These are phyloP conservation scores for Amphicarpaea edgeworthii DNA, from an alignment of 306 rosid genomes.

Conservation along the genomic window DNA sequence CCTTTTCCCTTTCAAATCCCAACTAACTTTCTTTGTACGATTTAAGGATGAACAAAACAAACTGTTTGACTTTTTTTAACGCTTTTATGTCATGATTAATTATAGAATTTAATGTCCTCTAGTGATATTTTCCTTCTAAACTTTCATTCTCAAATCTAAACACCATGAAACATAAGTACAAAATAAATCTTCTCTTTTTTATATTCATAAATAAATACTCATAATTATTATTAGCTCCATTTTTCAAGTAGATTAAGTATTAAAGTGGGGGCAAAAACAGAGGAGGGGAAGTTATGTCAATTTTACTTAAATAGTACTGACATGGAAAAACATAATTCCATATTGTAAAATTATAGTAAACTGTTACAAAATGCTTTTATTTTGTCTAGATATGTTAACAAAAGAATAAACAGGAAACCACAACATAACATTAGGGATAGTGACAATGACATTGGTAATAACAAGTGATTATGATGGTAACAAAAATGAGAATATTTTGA, in stretches of 20 bases:
- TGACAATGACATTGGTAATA: too few species aligned
- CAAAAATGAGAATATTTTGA: too few species aligned
- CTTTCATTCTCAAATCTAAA: not conserved
- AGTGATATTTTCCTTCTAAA: too few species aligned
- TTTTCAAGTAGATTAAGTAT: too few species aligned
- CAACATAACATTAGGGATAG: too few species aligned
- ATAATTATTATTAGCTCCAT: not conserved
- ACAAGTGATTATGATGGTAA: too few species aligned
- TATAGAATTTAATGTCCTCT: too few species aligned
- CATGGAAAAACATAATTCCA: too few species aligned
- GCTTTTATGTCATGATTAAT: not conserved
- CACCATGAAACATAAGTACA: not conserved
- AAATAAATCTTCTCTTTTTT: not conserved
- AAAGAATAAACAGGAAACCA: too few species aligned
- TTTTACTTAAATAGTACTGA: not conserved
- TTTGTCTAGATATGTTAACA: too few species aligned
- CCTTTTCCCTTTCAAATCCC: conserved; percentile 5
- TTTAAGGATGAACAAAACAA: not conserved
- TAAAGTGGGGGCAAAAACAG: not conserved
- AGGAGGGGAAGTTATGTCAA: not conserved
- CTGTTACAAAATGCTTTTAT: too few species aligned
- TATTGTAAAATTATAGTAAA: not conserved
- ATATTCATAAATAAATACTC: not conserved
- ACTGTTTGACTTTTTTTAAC: not conserved
- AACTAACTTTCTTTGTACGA: not conserved